These are phyloP conservation scores for Nemania diffusa DNA, from an alignment of 2,329 filamentous ascomycete genomes.

Conservation along the genomic window DNA sequence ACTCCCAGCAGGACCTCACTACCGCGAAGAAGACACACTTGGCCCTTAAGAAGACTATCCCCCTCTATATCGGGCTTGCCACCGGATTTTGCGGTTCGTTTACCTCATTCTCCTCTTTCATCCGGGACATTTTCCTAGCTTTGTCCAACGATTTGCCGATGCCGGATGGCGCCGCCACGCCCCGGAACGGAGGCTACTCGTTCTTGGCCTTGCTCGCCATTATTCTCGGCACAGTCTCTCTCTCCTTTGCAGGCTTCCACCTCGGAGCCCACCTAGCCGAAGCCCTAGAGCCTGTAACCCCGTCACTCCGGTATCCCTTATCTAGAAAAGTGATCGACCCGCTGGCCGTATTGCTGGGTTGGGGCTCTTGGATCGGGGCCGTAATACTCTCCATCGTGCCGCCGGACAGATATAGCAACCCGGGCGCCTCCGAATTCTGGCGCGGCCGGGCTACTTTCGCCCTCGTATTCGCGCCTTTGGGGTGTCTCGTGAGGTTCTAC, in stretches of 20 bases:
- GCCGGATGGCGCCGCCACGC: slow-evolving; percentile 54
- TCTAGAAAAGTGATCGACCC: slow-evolving; percentile 72
- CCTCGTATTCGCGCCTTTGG: slow-evolving; percentile 83
- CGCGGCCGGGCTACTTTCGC: slow-evolving; percentile 80
- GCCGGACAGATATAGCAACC: slow-evolving; percentile 61
- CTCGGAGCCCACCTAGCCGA: slow-evolving; percentile 80
- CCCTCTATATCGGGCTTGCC: slow-evolving; percentile 85
- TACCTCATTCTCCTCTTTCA: slow-evolving; percentile 89
- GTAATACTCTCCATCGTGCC: slow-evolving; percentile 77
- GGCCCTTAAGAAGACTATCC: slow-evolving; percentile 83
- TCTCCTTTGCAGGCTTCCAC: slow-evolving; percentile 76
- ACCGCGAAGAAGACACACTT: slow-evolving; percentile 67
- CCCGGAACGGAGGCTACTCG: slow-evolving; percentile 78
- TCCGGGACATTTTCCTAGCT: slow-evolving; percentile 81
- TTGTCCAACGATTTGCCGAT: slow-evolving; percentile 77
- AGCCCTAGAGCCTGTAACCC: slow-evolving; percentile 66
- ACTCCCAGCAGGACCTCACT: slow-evolving; percentile 51
- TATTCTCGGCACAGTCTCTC: slow-evolving; percentile 74
- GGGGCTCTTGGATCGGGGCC: slow-evolving; percentile 81
- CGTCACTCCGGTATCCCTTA: slow-evolving; percentile 67
- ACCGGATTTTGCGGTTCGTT: slow-evolving; percentile 91
- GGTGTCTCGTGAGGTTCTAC: slow-evolving; percentile 81
- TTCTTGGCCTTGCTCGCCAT: slow-evolving; percentile 84
- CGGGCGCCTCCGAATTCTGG: slow-evolving; percentile 68
- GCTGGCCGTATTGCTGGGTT: slow-evolving; percentile 70